phyloP scores from a whole-genome alignment of 805 yeast genomes.

The Kazachstania bromeliacearum region DNA sequence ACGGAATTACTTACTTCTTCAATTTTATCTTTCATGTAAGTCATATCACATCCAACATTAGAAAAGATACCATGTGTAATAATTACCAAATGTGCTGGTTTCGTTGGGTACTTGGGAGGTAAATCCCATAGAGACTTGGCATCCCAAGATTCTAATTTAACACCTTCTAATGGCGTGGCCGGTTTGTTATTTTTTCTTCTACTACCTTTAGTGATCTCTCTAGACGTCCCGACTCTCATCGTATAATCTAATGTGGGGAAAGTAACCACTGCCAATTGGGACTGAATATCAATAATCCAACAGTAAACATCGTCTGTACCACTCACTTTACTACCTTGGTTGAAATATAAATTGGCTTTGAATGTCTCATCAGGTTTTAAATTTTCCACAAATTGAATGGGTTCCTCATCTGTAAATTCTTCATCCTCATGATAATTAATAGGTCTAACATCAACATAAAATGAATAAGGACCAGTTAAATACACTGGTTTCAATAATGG shows the following conservation, averaged over 20 bases:
- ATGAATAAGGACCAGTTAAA: conserved; percentile 78
- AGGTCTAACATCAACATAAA: conserved; percentile 76
- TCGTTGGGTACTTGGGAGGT: conserved; percentile 41
- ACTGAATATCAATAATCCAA: conserved; percentile 75
- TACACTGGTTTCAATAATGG: conserved; percentile 72
- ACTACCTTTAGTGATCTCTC: conserved; percentile 11
- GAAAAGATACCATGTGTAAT: conserved; percentile 91
- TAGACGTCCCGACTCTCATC: conserved; percentile 45
- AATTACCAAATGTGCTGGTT: conserved; percentile 74
- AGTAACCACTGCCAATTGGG: conserved; percentile 69
- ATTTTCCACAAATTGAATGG: conserved; percentile 39
- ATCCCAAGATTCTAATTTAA: conserved; percentile 34
- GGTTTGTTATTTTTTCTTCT: conserved; percentile 1
- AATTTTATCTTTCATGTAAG: conserved; percentile 72
- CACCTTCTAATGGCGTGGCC: conserved; percentile 4
- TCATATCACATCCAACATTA: conserved; percentile 83
- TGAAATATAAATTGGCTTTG: conserved; percentile 44
- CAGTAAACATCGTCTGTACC: conserved; percentile 32
- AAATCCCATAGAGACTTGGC: conserved; percentile 69
- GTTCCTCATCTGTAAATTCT: conserved; percentile 31
- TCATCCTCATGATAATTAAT: conserved; percentile 48
- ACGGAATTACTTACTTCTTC: conserved; percentile 33
- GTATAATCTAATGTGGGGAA: conserved; percentile 62
- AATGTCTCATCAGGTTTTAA: conserved; percentile 67
- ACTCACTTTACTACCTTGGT: conserved; percentile 29